These are phyloP conservation scores for Stachybotrys chartarum DNA, from an alignment of 2,329 filamentous ascomycete species.

Conservation along the genomic window DNA sequence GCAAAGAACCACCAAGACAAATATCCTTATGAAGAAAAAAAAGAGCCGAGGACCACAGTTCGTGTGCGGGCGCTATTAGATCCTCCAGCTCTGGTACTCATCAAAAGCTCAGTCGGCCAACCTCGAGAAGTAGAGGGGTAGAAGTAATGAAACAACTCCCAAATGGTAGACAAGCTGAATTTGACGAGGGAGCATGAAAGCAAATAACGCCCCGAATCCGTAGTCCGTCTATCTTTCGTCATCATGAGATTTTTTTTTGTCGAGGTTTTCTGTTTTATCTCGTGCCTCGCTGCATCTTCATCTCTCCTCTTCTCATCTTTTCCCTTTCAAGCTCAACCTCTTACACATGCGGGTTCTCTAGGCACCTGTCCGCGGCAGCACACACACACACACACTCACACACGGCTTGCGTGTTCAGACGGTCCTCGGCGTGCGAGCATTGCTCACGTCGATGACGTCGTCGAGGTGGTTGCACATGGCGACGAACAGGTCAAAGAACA, in stretches of 20 bases:
- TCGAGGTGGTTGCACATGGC: slow-evolving; percentile 98
- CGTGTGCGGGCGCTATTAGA: slow-evolving; percentile 18
- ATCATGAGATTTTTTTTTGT: slow-evolving; percentile 7
- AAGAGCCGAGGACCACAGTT: slow-evolving; percentile 20
- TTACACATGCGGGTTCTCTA: slow-evolving; percentile 13
- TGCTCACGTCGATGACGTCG: slow-evolving; percentile 84
- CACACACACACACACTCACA: slow-evolving; percentile 2
- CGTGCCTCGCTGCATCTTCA: slow-evolving; percentile 8
- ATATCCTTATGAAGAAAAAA: slow-evolving; percentile 12
- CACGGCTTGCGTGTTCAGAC: slow-evolving; percentile 33
- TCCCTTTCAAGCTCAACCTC: neutral
- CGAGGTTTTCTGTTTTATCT: slow-evolving; percentile 12
- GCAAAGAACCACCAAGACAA: slow-evolving; percentile 7
- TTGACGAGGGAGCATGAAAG: slow-evolving; percentile 38
- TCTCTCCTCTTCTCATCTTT: slow-evolving; percentile 1
- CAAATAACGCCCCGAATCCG: slow-evolving; percentile 21
- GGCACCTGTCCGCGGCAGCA: slow-evolving; percentile 6
- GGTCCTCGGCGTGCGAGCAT: slow-evolving; percentile 52
- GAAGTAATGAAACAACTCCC: slow-evolving; percentile 31
- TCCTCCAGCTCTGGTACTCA: slow-evolving; percentile 34
- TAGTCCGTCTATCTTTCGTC: slow-evolving; percentile 14
- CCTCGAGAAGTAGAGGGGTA: slow-evolving; percentile 43
- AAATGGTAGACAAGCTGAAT: slow-evolving; percentile 38
- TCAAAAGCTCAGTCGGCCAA: slow-evolving; percentile 40
- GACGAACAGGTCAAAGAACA: slow-evolving; percentile 98